Base-by-base conservation (phyloP, 225 moss, liverwort and hornwort species). In the Takakia lepidozioides region DNA sequence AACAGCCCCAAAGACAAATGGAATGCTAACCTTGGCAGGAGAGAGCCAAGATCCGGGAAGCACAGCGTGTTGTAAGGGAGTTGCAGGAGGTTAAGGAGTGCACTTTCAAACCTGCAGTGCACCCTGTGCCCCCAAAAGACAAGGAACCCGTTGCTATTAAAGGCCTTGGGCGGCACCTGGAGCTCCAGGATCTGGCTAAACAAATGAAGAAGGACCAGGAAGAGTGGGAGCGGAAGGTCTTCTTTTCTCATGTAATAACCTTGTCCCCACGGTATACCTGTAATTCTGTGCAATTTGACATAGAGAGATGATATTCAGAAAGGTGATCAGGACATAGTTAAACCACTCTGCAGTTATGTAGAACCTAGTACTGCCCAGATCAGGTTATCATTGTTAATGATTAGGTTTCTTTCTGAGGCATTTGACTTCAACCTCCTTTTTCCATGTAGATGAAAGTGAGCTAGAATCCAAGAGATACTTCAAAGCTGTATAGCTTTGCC, bases 171-270 rank as follows among this genome's bases (percentile, higher is more conserved):
- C 76, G 89, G 39, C 83, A 83, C 54, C 57, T 90, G 58, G 86
- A 90, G 72, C 83, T 90, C 24, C 89, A 90, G 29, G 80, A 83
- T 70, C 50, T 80, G 30, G 89, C 89, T 37, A 90, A 85, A 38
- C 85, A 90, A 66, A 90, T 90, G 89, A 90, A 66, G 32, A 80
- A 67, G 52, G 89, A 90, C 22, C 85, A 83, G 39, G 85, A 90
- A 68, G 89, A 90, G 51, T 83, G 80, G 85, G 89, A 83, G 69
- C 69, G 80, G 26, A 90, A 86, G 51, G 71, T 86, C 18, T 85
- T 85, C 70, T 77, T 77, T 29, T 77, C 86, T 54, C 89, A 86
- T 70, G 86, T 90, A 72, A 15, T 57, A 46, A 27, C 35, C 19
- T 26, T 54, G 5, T 22, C 5, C 25, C 6, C 32, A 6, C 11